A percentile compares a stretch with the other conserved stretches of the same genome.
Conservation (phyloP, 2,329 filamentous ascomycete genomes). For the Ustulina deusta region DNA sequence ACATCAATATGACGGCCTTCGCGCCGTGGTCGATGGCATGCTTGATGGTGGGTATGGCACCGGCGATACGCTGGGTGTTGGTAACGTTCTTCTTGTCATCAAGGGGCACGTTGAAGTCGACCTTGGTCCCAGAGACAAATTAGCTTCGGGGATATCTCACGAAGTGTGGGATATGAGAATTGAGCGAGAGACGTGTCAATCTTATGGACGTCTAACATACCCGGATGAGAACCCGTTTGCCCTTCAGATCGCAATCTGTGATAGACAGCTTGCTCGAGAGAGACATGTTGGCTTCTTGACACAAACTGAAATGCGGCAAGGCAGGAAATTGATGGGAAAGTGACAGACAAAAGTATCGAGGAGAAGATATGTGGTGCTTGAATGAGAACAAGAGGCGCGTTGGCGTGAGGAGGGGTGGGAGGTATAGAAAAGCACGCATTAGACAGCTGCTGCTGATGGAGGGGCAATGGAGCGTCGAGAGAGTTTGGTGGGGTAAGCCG, state of each 20-base stretch:
- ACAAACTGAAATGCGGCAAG: slow-evolving; percentile 7
- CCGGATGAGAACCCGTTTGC: slow-evolving; percentile 96
- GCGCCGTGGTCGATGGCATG: slow-evolving; percentile 90
- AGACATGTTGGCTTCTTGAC: slow-evolving; percentile 76
- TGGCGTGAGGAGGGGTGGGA: slow-evolving; percentile 36
- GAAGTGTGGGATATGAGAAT: background rate
- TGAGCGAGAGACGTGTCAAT: background rate
- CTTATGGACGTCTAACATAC: slow-evolving; percentile 66
- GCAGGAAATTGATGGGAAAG: slow-evolving; percentile 36
- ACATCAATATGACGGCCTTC: slow-evolving; percentile 96
- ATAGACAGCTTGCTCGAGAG: slow-evolving; percentile 98
- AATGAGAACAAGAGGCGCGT: slow-evolving; percentile 35
- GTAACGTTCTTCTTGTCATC: slow-evolving; percentile 93
- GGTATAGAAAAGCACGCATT: slow-evolving; percentile 45
- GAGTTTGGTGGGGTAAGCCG: slow-evolving; percentile 42
- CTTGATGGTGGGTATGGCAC: slow-evolving; percentile 95
- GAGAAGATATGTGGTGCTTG: slow-evolving; percentile 33
- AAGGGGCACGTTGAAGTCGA: slow-evolving; percentile 99
- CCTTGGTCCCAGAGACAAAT: slow-evolving; percentile 63
- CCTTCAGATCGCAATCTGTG: slow-evolving; percentile 95
- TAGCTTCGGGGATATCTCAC: slow-evolving; percentile 18
- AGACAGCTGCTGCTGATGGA: slow-evolving; percentile 42
- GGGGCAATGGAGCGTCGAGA: slow-evolving; percentile 36
- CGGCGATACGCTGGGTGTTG: slow-evolving; percentile 98
- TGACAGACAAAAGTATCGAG: slow-evolving; percentile 26